phyloP scores from a whole-genome alignment of 495 filamentous ascomycete species.

The Apodospora peruviana region DNA sequence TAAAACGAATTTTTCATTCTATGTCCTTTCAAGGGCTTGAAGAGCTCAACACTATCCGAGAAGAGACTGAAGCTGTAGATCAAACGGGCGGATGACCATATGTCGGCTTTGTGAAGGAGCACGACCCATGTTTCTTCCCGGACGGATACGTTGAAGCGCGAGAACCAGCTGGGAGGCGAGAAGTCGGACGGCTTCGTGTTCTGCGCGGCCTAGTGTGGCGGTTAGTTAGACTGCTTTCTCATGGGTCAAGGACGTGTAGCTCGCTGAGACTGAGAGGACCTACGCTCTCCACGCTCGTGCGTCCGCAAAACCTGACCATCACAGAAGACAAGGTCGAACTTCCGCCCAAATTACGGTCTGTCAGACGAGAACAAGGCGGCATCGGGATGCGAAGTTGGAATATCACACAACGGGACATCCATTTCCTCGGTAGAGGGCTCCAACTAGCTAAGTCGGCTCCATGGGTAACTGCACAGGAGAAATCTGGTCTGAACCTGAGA shows the following conservation, averaged over 20 bases:
- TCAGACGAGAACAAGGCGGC: constrained; percentile 30
- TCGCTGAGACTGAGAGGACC: constrained; percentile 1
- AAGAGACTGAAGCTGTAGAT: constrained; percentile 41
- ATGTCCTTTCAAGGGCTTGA: constrained; percentile 43
- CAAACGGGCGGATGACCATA: constrained; percentile 31
- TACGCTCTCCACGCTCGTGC: constrained; percentile 28
- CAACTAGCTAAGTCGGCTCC: too few relatives aligned
- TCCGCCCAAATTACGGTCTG: constrained; percentile 17
- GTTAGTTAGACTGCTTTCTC: background rate
- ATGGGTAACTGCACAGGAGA: too few relatives aligned
- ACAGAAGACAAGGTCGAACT: constrained; percentile 52
- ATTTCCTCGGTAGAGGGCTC: too few relatives aligned
- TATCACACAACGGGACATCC: constrained; percentile 21
- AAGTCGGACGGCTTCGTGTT: constrained; percentile 37
- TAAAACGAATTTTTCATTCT: constrained; percentile 49
- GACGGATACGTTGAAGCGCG: constrained; percentile 38
- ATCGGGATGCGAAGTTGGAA: constrained; percentile 43
- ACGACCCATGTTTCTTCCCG: constrained; percentile 45
- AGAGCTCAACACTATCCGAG: constrained; percentile 33
- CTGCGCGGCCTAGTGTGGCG: constrained; percentile 26
- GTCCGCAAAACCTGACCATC: constrained; percentile 51
- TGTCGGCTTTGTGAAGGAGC: constrained; percentile 46
- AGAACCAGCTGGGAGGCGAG: constrained; percentile 41
- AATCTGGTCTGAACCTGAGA: too few relatives aligned
- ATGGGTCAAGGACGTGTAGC: too few relatives aligned